Evolutionary conservation across 768 basidiomycete genomes (phyloP).

Genomic region (Tephrocybe sp.): DNA sequence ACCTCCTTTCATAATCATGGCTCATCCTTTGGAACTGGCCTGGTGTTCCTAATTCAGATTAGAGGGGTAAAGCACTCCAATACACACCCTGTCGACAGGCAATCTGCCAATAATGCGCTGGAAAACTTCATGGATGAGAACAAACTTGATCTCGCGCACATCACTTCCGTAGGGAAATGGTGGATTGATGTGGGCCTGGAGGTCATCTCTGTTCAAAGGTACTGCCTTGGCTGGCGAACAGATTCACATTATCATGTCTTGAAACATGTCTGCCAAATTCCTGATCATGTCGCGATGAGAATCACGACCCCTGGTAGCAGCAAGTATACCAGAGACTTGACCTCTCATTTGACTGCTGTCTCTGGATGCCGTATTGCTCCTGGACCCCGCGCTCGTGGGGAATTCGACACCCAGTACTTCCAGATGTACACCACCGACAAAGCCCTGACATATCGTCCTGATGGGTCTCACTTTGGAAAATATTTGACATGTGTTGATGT

Average conservation of each 20-base stretch:
- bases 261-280: conserved; percentile 12
- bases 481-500: conserved; percentile 18
- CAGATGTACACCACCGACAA: conserved; percentile 37
- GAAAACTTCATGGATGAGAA: background rate
- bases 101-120: background rate
- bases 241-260: conserved; percentile 24
- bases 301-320: conserved; percentile 23
- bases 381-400: conserved; percentile 17
- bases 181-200: conserved; percentile 32
- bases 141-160: background rate
- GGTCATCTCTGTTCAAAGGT: conserved; percentile 11
- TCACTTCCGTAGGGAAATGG: conserved; percentile 12
- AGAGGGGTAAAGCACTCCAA: conserved; percentile 8
- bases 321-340: conserved; percentile 25
- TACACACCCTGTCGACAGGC: background rate
- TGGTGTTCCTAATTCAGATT: conserved; percentile 8
- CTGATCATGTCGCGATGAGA: conserved; percentile 10
- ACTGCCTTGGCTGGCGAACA: conserved; percentile 32
- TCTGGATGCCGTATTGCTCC: conserved; percentile 30
- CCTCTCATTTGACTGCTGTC: conserved; percentile 26
- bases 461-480: conserved; percentile 18
- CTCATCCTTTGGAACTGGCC: background rate
- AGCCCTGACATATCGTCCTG: conserved; percentile 22
- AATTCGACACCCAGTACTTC: conserved; percentile 20
- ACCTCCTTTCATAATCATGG: background rate